A percentile compares a stretch with the other conserved stretches of the same genome.
Conservation (phyloP, 2,329 filamentous ascomycete genomes). For the Scolecobasidium constrictum region DNA sequence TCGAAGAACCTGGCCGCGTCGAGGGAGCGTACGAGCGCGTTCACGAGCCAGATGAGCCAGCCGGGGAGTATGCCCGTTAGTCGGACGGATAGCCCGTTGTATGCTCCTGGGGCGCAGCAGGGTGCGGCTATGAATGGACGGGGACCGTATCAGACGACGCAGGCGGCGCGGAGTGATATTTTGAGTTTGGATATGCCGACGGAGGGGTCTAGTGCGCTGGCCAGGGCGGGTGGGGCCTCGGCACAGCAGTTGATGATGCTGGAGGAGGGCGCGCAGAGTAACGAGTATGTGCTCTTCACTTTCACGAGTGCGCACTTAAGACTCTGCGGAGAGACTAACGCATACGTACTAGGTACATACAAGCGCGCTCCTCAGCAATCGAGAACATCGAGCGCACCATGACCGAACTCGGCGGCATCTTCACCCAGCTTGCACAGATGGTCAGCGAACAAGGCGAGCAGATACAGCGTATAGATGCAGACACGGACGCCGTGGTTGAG, state of each 20-base stretch:
- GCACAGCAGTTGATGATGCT: slow-evolving; percentile 79
- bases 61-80: slow-evolving; percentile 36
- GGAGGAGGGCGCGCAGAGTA: slow-evolving; percentile 68
- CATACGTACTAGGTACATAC: too few species aligned
- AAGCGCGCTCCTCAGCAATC: slow-evolving; percentile 88
- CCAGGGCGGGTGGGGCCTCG: slow-evolving; percentile 44
- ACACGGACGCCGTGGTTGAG: slow-evolving; percentile 95
- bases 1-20: slow-evolving; percentile 98
- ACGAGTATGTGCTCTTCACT: slow-evolving; percentile 7
- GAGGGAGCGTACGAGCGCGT: slow-evolving; percentile 86
- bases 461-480: slow-evolving; percentile 94
- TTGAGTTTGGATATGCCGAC: slow-evolving; percentile 58
- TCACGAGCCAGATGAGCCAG: slow-evolving; percentile 77
- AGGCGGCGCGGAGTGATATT: slow-evolving; percentile 48
- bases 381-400: slow-evolving; percentile 96
- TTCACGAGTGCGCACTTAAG: too few species aligned
- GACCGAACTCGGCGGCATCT: slow-evolving; percentile 80
- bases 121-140: slow-evolving; percentile 42
- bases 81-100: slow-evolving; percentile 75
- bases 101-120: slow-evolving; percentile 65
- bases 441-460: slow-evolving; percentile 95
- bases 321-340: slow-evolving; percentile 63
- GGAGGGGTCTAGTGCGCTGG: slow-evolving; percentile 29
- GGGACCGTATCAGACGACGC: slow-evolving; percentile 34
- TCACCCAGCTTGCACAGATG: slow-evolving; percentile 91